A percentile compares a stretch with the other conserved stretches of the same genome.
phyloP scores from a whole-genome alignment of 2,329 filamentous ascomycete genomes.

The Paecilomyces sp. region DNA sequence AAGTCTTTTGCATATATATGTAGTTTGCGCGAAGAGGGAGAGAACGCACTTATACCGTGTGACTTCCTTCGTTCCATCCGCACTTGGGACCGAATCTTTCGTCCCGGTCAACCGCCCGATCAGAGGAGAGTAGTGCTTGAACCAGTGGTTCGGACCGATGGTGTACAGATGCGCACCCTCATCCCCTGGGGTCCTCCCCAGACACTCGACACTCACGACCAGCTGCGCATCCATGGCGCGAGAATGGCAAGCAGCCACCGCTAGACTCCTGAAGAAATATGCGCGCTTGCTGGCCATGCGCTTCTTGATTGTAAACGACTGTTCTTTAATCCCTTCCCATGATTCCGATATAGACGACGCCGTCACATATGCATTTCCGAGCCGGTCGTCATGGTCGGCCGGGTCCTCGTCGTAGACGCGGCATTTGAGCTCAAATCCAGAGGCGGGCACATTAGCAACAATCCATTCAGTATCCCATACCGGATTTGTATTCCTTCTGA shows the following conservation, averaged over 20 bases:
- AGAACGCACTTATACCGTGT: constrained; percentile 67
- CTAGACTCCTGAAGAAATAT: constrained; percentile 64
- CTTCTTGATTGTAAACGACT: constrained; percentile 69
- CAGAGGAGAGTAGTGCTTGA: constrained; percentile 81
- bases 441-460: constrained; percentile 75
- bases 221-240: constrained; percentile 64
- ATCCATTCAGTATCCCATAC: constrained; percentile 81
- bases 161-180: constrained; percentile 69
- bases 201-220: constrained; percentile 66
- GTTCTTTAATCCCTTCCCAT: constrained; percentile 62
- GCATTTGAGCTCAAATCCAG: constrained; percentile 77
- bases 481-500: constrained; percentile 65
- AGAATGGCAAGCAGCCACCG: constrained; percentile 54
- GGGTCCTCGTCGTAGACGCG: constrained; percentile 86
- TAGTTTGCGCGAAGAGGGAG: not conserved
- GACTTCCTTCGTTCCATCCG: constrained; percentile 46
- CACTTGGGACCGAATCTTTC: constrained; percentile 57
- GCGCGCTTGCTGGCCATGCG: constrained; percentile 75
- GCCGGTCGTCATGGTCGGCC: constrained; percentile 74
- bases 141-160: constrained; percentile 66
- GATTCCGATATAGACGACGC: constrained; percentile 53
- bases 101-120: constrained; percentile 74
- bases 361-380: constrained; percentile 75
- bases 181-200: constrained; percentile 63
- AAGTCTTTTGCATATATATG: not conserved